Base-by-base conservation (phyloP, 257 asterid genomes). In the Verbena officinalis region DNA sequence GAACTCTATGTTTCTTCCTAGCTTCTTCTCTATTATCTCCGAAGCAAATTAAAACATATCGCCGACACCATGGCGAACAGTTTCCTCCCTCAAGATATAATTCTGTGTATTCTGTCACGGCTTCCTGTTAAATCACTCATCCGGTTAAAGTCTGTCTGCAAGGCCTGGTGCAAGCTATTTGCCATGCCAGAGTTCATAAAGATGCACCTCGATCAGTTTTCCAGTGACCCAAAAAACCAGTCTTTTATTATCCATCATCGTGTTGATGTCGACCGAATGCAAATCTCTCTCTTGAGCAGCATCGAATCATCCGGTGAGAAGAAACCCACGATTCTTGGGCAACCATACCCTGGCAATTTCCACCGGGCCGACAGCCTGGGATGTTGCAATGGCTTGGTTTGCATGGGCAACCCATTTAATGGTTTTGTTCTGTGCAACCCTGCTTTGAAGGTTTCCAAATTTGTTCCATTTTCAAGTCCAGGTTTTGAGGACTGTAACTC, bases 141-240 rank as follows among this genome's bases (percentile, higher is more conserved):
- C 21, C 59, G 39, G 3, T 53, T 53, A 38, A 53, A 53, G 23
- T 53, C 40, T 4, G 59, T 24, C 14, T 53, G 39, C 59, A 53
- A 53, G 39, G 11, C 33, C 16, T 22, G 56, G 56, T 51, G 31
- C 15, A 10, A 51, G 31, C 33, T 53, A 6, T 11, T 53, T 53
- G 16, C 59, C 17, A 24, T 7, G 20, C 40, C 39, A 24, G 7
- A 24, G 39, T 53, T 53, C 59, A 53, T 53, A 11, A 53, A 22
- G 14, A 23, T 53, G 39, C 59, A 53, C 59, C 10, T 12, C 16
- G 59, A 53, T 27, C 59, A 1, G 17, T 12, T 53, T 12, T 53
- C 19, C 7, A 11, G 1, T 53, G 59, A 24, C 40, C 38, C 59
- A 12, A 14, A 1, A 24, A 53, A 53, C 12, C 20, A 24, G 5